phyloP scores from a whole-genome alignment of 805 yeast species.

The Isabelozyma rhagii region DNA sequence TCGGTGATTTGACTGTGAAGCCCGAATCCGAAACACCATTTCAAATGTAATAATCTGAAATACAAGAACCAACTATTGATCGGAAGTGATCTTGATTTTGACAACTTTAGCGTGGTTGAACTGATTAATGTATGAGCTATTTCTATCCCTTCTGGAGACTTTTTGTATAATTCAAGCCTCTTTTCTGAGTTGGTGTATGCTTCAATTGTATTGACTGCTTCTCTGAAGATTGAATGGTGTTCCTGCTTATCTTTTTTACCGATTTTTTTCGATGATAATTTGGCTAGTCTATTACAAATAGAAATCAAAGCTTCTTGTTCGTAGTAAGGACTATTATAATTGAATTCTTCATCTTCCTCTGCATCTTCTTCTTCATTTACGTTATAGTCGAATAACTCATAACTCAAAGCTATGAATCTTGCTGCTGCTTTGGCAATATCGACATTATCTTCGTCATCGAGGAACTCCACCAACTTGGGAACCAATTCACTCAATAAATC shows the following conservation, averaged over 20 bases:
- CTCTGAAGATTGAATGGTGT: slow-evolving; percentile 57
- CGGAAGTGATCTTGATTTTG: slow-evolving; percentile 43
- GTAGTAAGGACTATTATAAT: slow-evolving; percentile 48
- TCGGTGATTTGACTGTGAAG: slow-evolving; percentile 46
- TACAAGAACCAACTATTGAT: slow-evolving; percentile 52
- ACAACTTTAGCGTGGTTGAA: slow-evolving; percentile 38
- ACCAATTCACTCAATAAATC: slow-evolving; percentile 36
- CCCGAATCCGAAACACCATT: slow-evolving; percentile 52
- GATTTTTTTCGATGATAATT: slow-evolving; percentile 52
- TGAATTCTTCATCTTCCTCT: slow-evolving; percentile 39
- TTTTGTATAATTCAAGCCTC: slow-evolving; percentile 34
- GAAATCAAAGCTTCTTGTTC: slow-evolving; percentile 48
- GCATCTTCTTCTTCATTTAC: slow-evolving; percentile 33
- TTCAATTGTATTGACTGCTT: slow-evolving; percentile 49
- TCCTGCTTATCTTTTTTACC: slow-evolving; percentile 63
- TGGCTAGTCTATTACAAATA: slow-evolving; percentile 41
- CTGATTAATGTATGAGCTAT: slow-evolving; percentile 26
- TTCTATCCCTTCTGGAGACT: slow-evolving; percentile 33
- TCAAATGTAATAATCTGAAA: slow-evolving; percentile 44
- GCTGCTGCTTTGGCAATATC: slow-evolving; percentile 56
- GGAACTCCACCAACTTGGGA: slow-evolving; percentile 37
- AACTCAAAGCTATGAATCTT: slow-evolving; percentile 52
- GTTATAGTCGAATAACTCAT: slow-evolving; percentile 50
- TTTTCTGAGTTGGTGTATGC: slow-evolving; percentile 31
- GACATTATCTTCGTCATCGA: slow-evolving; percentile 38